These are phyloP conservation scores for Lipomyces spencermartinsiae DNA, from an alignment of 805 yeast species.

Conservation along the genomic window DNA sequence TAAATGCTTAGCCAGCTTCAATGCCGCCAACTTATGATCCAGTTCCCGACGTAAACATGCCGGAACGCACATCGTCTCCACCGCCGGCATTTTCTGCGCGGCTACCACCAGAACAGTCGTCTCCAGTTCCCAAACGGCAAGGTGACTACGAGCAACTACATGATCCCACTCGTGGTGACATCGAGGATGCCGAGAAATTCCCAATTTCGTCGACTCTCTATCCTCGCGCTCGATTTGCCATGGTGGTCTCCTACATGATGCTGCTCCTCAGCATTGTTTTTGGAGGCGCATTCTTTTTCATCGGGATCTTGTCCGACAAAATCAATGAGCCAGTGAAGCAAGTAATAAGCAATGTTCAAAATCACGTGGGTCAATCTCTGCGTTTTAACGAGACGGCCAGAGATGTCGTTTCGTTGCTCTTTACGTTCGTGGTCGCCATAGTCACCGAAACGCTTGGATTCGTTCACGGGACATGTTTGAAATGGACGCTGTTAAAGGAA, in stretches of 20 bases:
- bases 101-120: background rate
- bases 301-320: background rate
- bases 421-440: background rate
- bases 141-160: background rate
- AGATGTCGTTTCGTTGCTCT: slow-evolving; percentile 1
- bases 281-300: background rate
- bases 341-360: background rate
- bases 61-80: background rate
- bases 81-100: background rate
- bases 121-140: background rate
- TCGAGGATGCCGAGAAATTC: background rate
- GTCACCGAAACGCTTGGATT: slow-evolving; percentile 7
- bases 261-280: background rate
- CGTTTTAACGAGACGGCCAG: background rate
- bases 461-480: slow-evolving; percentile 7
- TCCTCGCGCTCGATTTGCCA: background rate
- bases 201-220: background rate
- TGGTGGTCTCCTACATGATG: background rate
- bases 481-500: slow-evolving; percentile 10
- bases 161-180: background rate
- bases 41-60: background rate
- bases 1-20: background rate
- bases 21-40: background rate
- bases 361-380: background rate
- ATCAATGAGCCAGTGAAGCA: background rate